Base-by-base conservation (phyloP, 108 stramenopile species). In the Fragilaria crotonensis region DNA sequence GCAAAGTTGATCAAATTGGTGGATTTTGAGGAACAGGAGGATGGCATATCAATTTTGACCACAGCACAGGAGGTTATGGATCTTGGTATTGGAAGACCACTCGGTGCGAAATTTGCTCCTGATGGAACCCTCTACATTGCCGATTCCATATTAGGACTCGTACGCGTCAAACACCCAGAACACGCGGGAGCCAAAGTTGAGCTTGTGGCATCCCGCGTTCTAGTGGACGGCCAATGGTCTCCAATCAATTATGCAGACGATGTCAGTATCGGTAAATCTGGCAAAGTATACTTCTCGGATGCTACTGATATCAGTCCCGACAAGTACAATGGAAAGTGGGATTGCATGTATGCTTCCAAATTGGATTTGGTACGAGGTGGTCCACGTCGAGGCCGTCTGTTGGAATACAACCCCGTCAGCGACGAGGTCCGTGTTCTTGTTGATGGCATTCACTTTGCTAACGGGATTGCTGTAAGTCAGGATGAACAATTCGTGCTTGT, bases 211-310 rank as follows among this genome's bases (percentile, higher is more conserved):
- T 67, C 72, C 45, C 47, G 55, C 19, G 76, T 88, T 19, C 46
- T 64, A 47, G 41, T 80, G 3, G 71, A 77, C 55, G 73, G 68
- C 11, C 53, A 66, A 48, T 62, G 49, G 45, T 79, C 81, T 19
- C 57, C 45, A 41, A 70, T 88, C 7, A 44, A 22, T 0, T 84
- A 70, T 59, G 81, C 76, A 32, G 76, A 88, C 62, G 87, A 84
- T 64, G 60, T 84, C 7, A 64, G 69, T 7, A 60, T 88, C 44
- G 81, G 78, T 14, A 70, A 62, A 30, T 73, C 68, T 7, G 83
- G 83, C 30, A 76, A 71, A 52, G 70, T 88, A 0, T 88, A 88
- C 56, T 88, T 88, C 64, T 70, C 78, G 1, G 87, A 88, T 76
- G 80, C 86, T 30, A 56, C 53, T 46, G 74, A 82, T 55, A 63